phyloP scores from a whole-genome alignment of 345 rosid species.

The Tarenaya hassleriana region DNA sequence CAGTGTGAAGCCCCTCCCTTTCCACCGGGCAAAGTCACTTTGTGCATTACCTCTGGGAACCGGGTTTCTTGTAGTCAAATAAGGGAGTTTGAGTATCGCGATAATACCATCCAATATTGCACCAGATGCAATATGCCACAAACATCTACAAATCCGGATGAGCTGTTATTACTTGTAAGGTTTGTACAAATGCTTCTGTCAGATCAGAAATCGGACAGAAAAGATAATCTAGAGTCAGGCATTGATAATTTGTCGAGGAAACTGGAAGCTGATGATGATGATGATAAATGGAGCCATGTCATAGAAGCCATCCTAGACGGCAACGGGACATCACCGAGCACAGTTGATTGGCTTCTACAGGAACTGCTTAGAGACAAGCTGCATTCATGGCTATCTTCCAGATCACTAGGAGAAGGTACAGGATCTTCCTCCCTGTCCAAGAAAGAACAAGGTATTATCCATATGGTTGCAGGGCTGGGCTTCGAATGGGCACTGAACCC shows the following conservation, averaged over 20 bases:
- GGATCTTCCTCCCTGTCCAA: conserved; percentile 54
- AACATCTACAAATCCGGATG: conserved; percentile 42
- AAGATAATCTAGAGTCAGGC: conserved; percentile 28
- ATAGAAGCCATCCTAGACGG: conserved; percentile 55
- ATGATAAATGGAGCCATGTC: conserved; percentile 51
- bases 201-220: conserved; percentile 34
- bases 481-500: conserved; percentile 85
- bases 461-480: conserved; percentile 83
- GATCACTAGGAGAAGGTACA: conserved; percentile 35
- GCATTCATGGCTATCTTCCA: conserved; percentile 65
- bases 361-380: conserved; percentile 81
- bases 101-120: conserved; percentile 27
- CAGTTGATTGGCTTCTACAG: conserved; percentile 75
- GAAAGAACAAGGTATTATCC: conserved; percentile 88
- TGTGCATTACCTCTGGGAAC: conserved; percentile 70
- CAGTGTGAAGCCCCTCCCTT: conserved; percentile 72
- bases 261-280: too few species aligned
- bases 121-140: conserved; percentile 27
- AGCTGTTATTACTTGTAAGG: conserved; percentile 59
- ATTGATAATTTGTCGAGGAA: too few species aligned
- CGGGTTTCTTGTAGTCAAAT: conserved; percentile 65
- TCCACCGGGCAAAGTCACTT: conserved; percentile 65
- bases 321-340: conserved; percentile 45
- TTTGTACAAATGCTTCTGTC: conserved; percentile 69
- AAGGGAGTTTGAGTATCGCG: conserved; percentile 68